phyloP scores from a whole-genome alignment of 257 asterid genomes.

The Petunia axillaris region DNA sequence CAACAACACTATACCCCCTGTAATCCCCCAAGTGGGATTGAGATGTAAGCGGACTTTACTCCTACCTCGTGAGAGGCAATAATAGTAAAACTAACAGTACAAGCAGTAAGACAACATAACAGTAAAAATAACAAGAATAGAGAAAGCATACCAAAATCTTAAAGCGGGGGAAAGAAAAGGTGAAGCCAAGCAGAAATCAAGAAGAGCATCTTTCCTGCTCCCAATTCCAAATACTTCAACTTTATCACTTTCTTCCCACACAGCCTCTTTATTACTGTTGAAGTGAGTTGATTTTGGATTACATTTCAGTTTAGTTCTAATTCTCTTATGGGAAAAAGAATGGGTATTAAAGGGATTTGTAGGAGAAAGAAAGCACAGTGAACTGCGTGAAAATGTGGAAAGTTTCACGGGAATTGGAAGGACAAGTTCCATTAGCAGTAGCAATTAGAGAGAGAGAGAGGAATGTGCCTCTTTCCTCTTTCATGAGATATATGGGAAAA shows the following conservation, averaged over 20 bases:
- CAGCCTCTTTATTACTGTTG: background rate
- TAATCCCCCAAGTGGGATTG: no score
- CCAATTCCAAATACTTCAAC: conserved; percentile 84
- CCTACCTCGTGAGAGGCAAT: background rate
- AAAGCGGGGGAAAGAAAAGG: conserved; percentile 64
- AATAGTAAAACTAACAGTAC: background rate
- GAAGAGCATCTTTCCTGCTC: conserved; percentile 74
- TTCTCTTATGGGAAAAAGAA: background rate
- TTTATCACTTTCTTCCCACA: conserved; percentile 45
- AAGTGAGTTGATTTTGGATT: background rate
- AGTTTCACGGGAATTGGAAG: background rate
- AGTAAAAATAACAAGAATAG: background rate
- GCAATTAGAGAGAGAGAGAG: background rate
- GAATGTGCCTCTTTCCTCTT: no score
- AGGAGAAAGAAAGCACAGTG: background rate
- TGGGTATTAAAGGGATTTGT: background rate
- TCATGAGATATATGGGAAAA: no score
- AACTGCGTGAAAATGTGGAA: background rate
- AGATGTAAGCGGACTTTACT: background rate
- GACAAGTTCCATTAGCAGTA: background rate
- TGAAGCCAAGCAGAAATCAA: conserved; percentile 75
- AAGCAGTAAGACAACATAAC: background rate
- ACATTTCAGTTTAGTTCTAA: background rate
- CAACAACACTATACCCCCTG: no score
- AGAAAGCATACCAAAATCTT: conserved; percentile 67